Percentiles rank a stretch among this genome's conserved stretches.
Evolutionary conservation across 1,284 basidiomycete genomes (phyloP).

Genomic region (Vanrija pseudolonga): DNA sequence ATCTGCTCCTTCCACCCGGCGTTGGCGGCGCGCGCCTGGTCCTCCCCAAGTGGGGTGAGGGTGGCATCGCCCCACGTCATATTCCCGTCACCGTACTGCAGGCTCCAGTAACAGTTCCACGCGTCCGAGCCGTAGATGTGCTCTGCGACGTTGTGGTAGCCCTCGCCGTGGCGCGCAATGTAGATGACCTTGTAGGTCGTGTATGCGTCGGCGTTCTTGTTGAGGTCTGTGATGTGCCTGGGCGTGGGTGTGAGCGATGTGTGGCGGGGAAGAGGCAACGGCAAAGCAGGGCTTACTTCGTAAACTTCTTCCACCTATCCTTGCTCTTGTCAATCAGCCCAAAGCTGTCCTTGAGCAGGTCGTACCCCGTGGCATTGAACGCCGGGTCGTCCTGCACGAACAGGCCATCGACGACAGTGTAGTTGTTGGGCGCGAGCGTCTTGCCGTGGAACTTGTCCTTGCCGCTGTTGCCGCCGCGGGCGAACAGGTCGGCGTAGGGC

Average conservation of each 20-base stretch:
- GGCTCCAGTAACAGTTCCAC: slow-evolving; percentile 40
- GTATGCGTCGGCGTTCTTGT: slow-evolving; percentile 22
- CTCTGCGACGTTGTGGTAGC: slow-evolving; percentile 37
- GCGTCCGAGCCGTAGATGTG: slow-evolving; percentile 35
- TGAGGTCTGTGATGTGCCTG: slow-evolving; percentile 26
- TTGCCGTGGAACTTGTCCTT: slow-evolving; percentile 8
- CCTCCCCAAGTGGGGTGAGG: slow-evolving; percentile 26
- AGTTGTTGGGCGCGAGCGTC: slow-evolving; percentile 22
- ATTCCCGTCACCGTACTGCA: slow-evolving; percentile 28
- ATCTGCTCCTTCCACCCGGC: slow-evolving; percentile 33
- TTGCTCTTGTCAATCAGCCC: slow-evolving; percentile 36
- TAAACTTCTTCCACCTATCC: slow-evolving; percentile 23
- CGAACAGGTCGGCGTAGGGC: too few species aligned
- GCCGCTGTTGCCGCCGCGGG: too few species aligned
- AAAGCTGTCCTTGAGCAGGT: slow-evolving; percentile 31
- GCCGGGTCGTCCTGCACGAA: slow-evolving; percentile 18
- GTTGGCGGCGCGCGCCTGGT: slow-evolving; percentile 29
- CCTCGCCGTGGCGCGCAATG: slow-evolving; percentile 48
- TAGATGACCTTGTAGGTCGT: slow-evolving; percentile 45
- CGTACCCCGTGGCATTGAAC: slow-evolving; percentile 24
- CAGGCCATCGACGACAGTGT: slow-evolving; percentile 23
- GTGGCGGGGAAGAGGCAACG: too few species aligned
- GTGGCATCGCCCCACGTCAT: slow-evolving; percentile 36
- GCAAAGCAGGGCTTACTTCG: slow-evolving; percentile 8
- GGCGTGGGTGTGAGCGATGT: background rate